Evolutionary conservation across 75 land plant species (phyloP), one percentile per base, ranked within the genome.

Genomic region (Pinus taeda): DNA sequence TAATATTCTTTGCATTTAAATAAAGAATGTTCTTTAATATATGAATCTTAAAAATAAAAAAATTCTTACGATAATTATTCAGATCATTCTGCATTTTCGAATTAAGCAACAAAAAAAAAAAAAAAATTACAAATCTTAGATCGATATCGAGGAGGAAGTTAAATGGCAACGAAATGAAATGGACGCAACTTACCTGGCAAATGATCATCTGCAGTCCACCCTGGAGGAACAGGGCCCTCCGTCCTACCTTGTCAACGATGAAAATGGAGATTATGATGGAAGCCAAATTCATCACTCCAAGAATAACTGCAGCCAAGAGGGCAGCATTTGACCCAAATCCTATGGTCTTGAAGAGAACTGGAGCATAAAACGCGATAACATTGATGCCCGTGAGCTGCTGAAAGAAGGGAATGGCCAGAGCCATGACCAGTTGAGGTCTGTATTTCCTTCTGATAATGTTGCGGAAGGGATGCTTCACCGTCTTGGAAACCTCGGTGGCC

Each of bases 301-400:
- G 85, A 74, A 90, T 88, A 21, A 87, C 92, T 5, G 88, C 76
- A 15, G 90, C 86, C 70, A 80, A 76, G 33, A 88, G 79, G 0
- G 90, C 83, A 2, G 83, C 86, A 57, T 88, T 79, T 81, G 29
- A 21, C 15, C 87, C 83, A 62, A 88, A 85, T 11, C 91, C 91
- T 57, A 90, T 75, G 22, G 85, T 77, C 71, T 85, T 72, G 85
- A 88, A 88, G 4, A 88, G 72, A 20, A 88, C 82, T 9, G 90
- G 90, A 29, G 90, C 91, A 66, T 90, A 90, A 79, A 90, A 90
- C 91, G 83, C 88, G 77, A 90, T 85, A 59, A 85, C 88, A 60
- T 88, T 88, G 42, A 85, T 88, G 3, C 90, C 90, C 8, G 88
- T 85, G n/a, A 88, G 78, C 78, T 85, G 90, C 78, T 85, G 90